Evolutionary conservation across 345 rosid genomes (phyloP), one percentile per base, ranked within the genome.

Genomic region (Populus nigra): DNA sequence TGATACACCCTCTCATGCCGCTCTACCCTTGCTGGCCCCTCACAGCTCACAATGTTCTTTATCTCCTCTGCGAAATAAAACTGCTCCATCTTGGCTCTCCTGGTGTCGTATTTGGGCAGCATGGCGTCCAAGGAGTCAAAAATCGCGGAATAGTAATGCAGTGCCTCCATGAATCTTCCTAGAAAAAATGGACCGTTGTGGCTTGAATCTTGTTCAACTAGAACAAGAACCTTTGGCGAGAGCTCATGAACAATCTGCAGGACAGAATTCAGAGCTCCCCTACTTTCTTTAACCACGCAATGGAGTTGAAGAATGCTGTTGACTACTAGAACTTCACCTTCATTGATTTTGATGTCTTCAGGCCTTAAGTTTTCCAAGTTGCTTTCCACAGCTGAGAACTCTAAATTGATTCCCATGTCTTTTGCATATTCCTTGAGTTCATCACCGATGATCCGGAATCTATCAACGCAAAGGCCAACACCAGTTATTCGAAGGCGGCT

Each of bases 121-220:
- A 85, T 79, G 0, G 78, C 79, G 25, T 89, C 94, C 38, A 89
- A 71, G 22, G 91, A 85, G 68, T 89, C 92, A 5, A 89, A 90
- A 15, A 89, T 87, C 9, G 91, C 91, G 0, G 91, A 83, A 68
- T 91, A 91, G 80, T 89, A 88, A 77, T 91, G 90, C 83, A 91
- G 53, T 5, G 92, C 90, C 77, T 91, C 91, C 91, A 89, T 87
- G 69, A 91, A 91, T 77, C 94, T 85, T 22, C 90, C 92, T 0
- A 89, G 85, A 63, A 91, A 91, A 63, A 91, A 91, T 0, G 94
- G 91, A 27, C 91, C 90, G 25, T 91, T 91, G 76, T 88, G 91
- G 83, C 88, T 88, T 0, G 91, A 89, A 31, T 91, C 92, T 73
- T 91, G 94, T 83, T 91, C 92, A 1, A 84, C 90, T 1, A 91